Conservation (phyloP, 2,329 filamentous ascomycete species). For the Ascochyta pisi region DNA sequence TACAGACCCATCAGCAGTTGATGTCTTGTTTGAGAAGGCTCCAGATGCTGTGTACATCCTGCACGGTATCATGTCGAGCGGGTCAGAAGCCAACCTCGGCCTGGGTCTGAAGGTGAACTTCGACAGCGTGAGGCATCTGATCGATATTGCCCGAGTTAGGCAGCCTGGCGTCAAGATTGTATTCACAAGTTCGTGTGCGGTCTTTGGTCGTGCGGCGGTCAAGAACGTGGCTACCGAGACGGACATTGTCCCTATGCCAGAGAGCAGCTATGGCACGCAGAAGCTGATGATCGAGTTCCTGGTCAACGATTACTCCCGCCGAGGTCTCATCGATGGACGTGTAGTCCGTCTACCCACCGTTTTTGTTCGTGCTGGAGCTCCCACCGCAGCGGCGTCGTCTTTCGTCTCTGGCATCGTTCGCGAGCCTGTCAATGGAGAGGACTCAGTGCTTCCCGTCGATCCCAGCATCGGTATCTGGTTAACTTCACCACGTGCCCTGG, state of each 20-base stretch:
- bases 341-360: slow-evolving; percentile 67
- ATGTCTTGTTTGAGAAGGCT: slow-evolving; percentile 33
- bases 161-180: slow-evolving; percentile 64
- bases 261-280: slow-evolving; percentile 68
- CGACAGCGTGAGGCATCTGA: slow-evolving; percentile 62
- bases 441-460: slow-evolving; percentile 59
- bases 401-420: slow-evolving; percentile 70
- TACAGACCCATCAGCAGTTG: slow-evolving; percentile 43
- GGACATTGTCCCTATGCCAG: slow-evolving; percentile 64
- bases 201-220: slow-evolving; percentile 66
- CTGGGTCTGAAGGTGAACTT: slow-evolving; percentile 67
- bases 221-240: slow-evolving; percentile 43
- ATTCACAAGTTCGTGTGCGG: slow-evolving; percentile 68
- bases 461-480: slow-evolving; percentile 64
- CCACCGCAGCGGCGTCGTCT: slow-evolving; percentile 67
- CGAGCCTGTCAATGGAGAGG: slow-evolving; percentile 65
- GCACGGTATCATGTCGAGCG: slow-evolving; percentile 72
- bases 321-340: slow-evolving; percentile 65
- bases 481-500: slow-evolving; percentile 61
- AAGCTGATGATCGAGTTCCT: slow-evolving; percentile 69
- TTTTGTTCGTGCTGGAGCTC: slow-evolving; percentile 65
- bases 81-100: slow-evolving; percentile 67
- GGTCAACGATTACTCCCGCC: slow-evolving; percentile 68
- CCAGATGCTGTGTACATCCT: slow-evolving; percentile 61
- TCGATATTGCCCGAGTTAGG: slow-evolving; percentile 59